Percentiles rank a stretch among this genome's conserved stretches.
These are phyloP conservation scores for Beauveria rudraprayagi DNA, from an alignment of 2,329 filamentous ascomycete genomes.

Conservation along the genomic window DNA sequence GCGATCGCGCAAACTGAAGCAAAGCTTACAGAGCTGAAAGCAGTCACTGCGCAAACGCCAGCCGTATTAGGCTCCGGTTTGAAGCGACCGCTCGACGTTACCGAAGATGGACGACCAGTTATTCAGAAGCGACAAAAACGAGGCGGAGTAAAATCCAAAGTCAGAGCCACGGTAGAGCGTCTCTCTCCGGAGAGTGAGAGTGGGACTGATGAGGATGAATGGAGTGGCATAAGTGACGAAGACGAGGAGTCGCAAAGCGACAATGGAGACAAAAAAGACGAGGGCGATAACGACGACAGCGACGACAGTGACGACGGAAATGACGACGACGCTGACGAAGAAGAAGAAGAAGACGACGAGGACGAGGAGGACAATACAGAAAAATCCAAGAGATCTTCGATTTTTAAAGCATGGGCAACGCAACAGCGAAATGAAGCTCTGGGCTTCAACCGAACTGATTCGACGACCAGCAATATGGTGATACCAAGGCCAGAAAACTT, in stretches of 20 bases:
- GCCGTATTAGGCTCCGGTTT: slow-evolving; percentile 61
- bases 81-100: slow-evolving; percentile 77
- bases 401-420: slow-evolving; percentile 91
- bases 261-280: slow-evolving; percentile 20
- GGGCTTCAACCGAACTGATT: slow-evolving; percentile 49
- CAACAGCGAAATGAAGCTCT: slow-evolving; percentile 78
- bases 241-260: slow-evolving; percentile 23
- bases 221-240: slow-evolving; percentile 54
- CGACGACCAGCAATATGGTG: slow-evolving; percentile 33
- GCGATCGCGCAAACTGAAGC: slow-evolving; percentile 6
- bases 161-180: slow-evolving; percentile 36
- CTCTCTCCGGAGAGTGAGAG: slow-evolving; percentile 26
- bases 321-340: slow-evolving; percentile 25
- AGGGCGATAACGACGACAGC: slow-evolving; percentile 21
- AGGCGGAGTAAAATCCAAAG: slow-evolving; percentile 50
- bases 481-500: slow-evolving; percentile 56
- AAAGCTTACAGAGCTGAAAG: background rate
- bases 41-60: slow-evolving; percentile 3
- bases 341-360: slow-evolving; percentile 24
- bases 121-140: slow-evolving; percentile 75
- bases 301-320: slow-evolving; percentile 23
- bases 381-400: slow-evolving; percentile 39
- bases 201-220: slow-evolving; percentile 38
- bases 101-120: slow-evolving; percentile 70
- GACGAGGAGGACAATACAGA: slow-evolving; percentile 22